Evolutionary conservation across 2,329 filamentous ascomycete species (phyloP), one percentile per base, ranked within the genome.

Genomic region (Penicillium sp.): DNA sequence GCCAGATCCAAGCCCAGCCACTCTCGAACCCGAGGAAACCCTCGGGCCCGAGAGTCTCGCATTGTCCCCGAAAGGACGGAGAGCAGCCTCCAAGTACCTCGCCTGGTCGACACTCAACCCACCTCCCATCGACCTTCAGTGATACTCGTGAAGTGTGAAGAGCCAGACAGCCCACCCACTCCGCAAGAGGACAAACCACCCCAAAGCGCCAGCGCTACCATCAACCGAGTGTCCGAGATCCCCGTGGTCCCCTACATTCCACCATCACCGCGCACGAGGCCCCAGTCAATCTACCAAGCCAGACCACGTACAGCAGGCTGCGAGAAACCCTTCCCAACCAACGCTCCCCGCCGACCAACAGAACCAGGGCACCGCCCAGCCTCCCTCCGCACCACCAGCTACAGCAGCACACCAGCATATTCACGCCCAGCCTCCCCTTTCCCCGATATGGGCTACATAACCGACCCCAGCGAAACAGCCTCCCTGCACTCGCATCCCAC

Each of bases 371-470:
- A 46, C 3, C 59, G 57, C 4, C 58, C 62, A 1, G 52, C 58
- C 6, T 61, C 64, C 6, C 43, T 58, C 11, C 61, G 59, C 47
- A 67, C 49, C 35, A 45, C 54, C 38, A 57, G 58, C 46, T 59
- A 55, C 26, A 54, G 48, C 27, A 61, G 57, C 42, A 34, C 55
- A 1, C 45, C 51, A 2, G 52, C 45, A 13, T 54, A 42, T 50
- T 43, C 53, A 27, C 43, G 46, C 36, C 46, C 55, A 22, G n/a
- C 50, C 45, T 48, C 49, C 24, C 40, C 55, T 24, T 46, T 38
- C 32, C 22, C 51, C 10, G 34, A 61, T 7, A 35, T 32, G 26
- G 45, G 54, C 24, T 56, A 55, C 9, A 48, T 53, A 11, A 55
- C 54, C 11, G 50, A 49, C 20, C 53, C 55, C 13, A 56, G 48